Evolutionary conservation across 1,139 yeast genomes (phyloP).

Genomic region (Taphrina populina): DNA sequence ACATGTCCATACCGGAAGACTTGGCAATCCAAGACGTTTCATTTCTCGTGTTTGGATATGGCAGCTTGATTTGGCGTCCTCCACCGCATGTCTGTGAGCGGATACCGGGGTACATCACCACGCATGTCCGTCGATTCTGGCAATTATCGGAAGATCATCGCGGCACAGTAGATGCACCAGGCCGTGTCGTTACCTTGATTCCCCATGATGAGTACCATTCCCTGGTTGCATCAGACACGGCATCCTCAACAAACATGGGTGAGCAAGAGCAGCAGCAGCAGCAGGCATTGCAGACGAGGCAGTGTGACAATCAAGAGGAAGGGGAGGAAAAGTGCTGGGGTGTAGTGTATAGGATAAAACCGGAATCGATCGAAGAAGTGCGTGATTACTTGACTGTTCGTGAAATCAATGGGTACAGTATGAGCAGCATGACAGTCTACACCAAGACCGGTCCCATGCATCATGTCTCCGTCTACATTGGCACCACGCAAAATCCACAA

Average conservation of each 20-base stretch:
- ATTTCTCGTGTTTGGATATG: constrained; percentile 67
- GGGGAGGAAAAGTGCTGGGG: constrained; percentile 63
- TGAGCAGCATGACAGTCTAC: constrained; percentile 67
- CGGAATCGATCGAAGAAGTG: constrained; percentile 61
- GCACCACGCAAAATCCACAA: constrained; percentile 74
- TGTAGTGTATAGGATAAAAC: constrained; percentile 77
- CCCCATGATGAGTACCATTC: constrained; percentile 54
- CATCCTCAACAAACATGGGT: neutral
- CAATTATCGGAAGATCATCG: constrained; percentile 70
- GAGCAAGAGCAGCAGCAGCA: constrained; percentile 15
- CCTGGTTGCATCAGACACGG: constrained; percentile 45
- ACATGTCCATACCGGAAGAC: too few species aligned
- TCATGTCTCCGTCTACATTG: constrained; percentile 76
- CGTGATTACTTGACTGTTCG: constrained; percentile 69
- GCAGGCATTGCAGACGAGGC: neutral
- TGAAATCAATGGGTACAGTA: constrained; percentile 84
- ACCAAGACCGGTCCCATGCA: constrained; percentile 50
- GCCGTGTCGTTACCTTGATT: constrained; percentile 80
- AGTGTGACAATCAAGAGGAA: constrained; percentile 21
- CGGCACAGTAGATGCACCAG: constrained; percentile 81
- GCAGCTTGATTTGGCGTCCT: constrained; percentile 85
- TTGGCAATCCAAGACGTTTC: too few species aligned
- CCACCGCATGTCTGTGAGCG: constrained; percentile 68
- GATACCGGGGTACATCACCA: constrained; percentile 72
- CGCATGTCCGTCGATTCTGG: constrained; percentile 84